Evolutionary conservation across 108 stramenopile species (phyloP), one percentile per base, ranked within the genome.

Genomic region (Cyclotella atomus): DNA sequence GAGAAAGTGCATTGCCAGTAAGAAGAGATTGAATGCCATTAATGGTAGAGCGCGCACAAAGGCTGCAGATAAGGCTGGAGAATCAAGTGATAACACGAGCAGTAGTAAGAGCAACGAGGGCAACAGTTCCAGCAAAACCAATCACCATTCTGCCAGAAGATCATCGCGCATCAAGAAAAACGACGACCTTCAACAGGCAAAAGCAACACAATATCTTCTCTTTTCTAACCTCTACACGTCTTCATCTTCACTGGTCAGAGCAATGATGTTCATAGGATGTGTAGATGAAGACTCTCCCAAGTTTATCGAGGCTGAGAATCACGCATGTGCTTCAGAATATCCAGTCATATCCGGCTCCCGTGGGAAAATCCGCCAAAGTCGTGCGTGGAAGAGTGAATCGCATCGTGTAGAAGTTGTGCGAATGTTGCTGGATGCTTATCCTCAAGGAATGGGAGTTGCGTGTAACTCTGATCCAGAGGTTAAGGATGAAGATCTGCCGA

Each of bases 241-340:
- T 6, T 34, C 66, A 4, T 68, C 66, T n/a, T 47, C 44, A 5
- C 24, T 68, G 44, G 46, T 68, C 20, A 38, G 66, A n/a, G 66
- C 66, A 1, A 68, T 68, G 52, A 68, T 68, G 52, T 54, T 50
- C 20, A 8, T 68, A 20, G 66, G 66, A 33, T 50, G 47, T 21
- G 29, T 68, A 28, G 66, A 68, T 15, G 66, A 68, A 53, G 66
- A 68, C 47, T 46, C 65, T 4, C 0, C 35, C 15, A n/a, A 54
- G n/a, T 54, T 68, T 17, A 25, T 68, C 35, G 33, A 53, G 64
- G 64, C 36, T 15, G 64, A 65, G 35, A 30, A 27, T 3, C n/a
- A 49, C 27, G 41, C 20, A 6, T 25, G 23, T 29, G 12, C 36
- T 3, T 17, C 29, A 34, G 62, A 63, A 21, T 12, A 49, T 49